Conservation (phyloP, 2,329 filamentous ascomycete genomes). For the Alternaria burnsii region DNA sequence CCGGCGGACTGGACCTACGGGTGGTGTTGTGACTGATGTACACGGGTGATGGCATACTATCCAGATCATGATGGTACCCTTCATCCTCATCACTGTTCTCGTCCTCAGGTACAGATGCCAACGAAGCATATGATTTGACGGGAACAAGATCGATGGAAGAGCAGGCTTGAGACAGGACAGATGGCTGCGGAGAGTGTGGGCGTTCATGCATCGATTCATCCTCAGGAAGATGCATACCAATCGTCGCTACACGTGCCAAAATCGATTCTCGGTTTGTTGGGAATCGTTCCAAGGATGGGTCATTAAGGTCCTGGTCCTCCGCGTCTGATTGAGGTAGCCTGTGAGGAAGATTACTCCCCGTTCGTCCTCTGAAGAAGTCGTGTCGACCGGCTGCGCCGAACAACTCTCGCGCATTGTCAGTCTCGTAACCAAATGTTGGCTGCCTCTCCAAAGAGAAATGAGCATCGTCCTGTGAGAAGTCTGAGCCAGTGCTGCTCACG, state of each 20-base stretch:
- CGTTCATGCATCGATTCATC: slow-evolving; percentile 31
- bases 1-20: slow-evolving; percentile 6
- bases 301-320: slow-evolving; percentile 38
- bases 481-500: slow-evolving; percentile 24
- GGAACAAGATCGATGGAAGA: slow-evolving; percentile 42
- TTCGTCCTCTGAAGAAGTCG: slow-evolving; percentile 29
- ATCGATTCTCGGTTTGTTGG: slow-evolving; percentile 41
- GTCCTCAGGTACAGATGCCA: slow-evolving; percentile 39
- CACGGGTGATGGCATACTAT: slow-evolving; percentile 32
- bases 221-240: slow-evolving; percentile 35
- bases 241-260: slow-evolving; percentile 39
- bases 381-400: slow-evolving; percentile 21
- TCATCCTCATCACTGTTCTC: slow-evolving; percentile 32
- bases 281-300: slow-evolving; percentile 41
- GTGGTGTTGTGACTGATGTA: slow-evolving; percentile 17
- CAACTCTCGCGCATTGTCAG: slow-evolving; percentile 10
- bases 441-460: slow-evolving; percentile 11
- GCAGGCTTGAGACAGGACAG: slow-evolving; percentile 39
- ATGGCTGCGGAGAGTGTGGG: slow-evolving; percentile 34
- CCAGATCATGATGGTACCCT: slow-evolving; percentile 20
- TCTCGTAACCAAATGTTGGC: slow-evolving; percentile 23
- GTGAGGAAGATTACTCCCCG: slow-evolving; percentile 37
- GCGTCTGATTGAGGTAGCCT: slow-evolving; percentile 39
- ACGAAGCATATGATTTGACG: slow-evolving; percentile 36
- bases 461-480: slow-evolving; percentile 22